Conservation (phyloP, 192 early-diverging fungal genomes). For the Coemansia sp. region DNA sequence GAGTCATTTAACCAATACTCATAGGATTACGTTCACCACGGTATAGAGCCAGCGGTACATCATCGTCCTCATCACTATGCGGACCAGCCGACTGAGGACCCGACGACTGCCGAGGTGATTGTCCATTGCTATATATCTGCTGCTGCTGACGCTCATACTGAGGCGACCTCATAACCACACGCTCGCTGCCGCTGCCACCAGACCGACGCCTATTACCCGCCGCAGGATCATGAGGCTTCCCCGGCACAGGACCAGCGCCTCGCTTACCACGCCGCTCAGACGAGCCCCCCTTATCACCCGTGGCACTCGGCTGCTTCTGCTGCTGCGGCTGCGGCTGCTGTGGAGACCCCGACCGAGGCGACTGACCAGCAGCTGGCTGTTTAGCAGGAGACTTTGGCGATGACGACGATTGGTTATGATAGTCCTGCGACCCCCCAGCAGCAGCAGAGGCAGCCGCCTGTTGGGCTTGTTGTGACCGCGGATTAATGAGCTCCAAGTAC, state of each 20-base stretch:
- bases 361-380: background rate
- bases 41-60: conserved; percentile 67
- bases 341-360: background rate
- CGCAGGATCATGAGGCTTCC: conserved; percentile 25
- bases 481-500: conserved; percentile 75
- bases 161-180: conserved; percentile 51
- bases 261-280: conserved; percentile 24
- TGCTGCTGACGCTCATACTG: conserved; percentile 59
- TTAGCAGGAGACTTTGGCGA: background rate
- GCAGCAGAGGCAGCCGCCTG: conserved; percentile 19
- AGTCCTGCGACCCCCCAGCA: conserved; percentile 5
- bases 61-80: conserved; percentile 63
- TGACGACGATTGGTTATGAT: conserved; percentile 12
- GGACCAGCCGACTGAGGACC: conserved; percentile 16
- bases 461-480: conserved; percentile 42
- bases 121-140: conserved; percentile 48
- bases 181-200: conserved; percentile 27
- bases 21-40: conserved; percentile 55
- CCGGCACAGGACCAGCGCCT: background rate
- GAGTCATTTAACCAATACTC: conserved; percentile 26
- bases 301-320: background rate
- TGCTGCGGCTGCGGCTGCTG: conserved; percentile 20
- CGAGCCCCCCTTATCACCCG: background rate
- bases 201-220: conserved; percentile 35
- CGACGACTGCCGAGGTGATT: conserved; percentile 9